phyloP scores from a whole-genome alignment of 2,329 filamentous ascomycete genomes.

The Colletotrichum echinochloae region DNA sequence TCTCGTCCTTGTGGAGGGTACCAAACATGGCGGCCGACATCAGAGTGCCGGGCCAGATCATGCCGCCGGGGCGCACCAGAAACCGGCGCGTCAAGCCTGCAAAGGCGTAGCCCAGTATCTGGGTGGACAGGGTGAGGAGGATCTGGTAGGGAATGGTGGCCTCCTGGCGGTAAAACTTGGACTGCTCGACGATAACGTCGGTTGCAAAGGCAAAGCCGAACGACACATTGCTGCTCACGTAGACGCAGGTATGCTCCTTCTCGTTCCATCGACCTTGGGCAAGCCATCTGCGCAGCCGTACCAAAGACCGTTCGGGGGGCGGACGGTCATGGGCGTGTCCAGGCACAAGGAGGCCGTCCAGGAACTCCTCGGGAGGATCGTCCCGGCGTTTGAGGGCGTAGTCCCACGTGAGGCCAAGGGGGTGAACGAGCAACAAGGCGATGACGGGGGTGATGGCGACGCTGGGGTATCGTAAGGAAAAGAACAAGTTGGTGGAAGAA shows the following conservation, averaged over 20 bases:
- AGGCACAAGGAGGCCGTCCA: conserved; percentile 49
- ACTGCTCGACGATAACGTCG: conserved; percentile 91
- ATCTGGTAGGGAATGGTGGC: conserved; percentile 82
- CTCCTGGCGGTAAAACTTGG: conserved; percentile 88
- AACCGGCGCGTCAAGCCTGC: conserved; percentile 85
- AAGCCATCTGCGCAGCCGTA: conserved; percentile 76
- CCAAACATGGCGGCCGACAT: conserved; percentile 93
- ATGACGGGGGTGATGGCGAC: conserved; percentile 92
- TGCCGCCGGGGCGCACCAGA: conserved; percentile 85
- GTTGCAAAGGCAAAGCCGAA: conserved; percentile 92
- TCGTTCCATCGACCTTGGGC: conserved; percentile 87
- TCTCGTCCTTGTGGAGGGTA: conserved; percentile 86
- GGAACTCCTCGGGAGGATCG: conserved; percentile 54
- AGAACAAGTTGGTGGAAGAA: conserved; percentile 88
- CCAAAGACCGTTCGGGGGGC: conserved; percentile 42
- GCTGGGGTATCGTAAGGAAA: conserved; percentile 89
- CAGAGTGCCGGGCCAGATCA: conserved; percentile 92
- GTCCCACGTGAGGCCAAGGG: conserved; percentile 85
- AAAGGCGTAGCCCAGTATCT: conserved; percentile 88
- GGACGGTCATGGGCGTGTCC: neutral
- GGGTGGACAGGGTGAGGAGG: conserved; percentile 85
- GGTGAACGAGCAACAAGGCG: conserved; percentile 85
- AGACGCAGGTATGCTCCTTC: conserved; percentile 89
- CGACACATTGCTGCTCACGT: conserved; percentile 89
- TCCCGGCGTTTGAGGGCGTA: conserved; percentile 65